A percentile compares a stretch with the other conserved stretches of the same genome.
Evolutionary conservation across 1,139 yeast genomes (phyloP).

Genomic region (Lodderomyces metapsilosis): DNA sequence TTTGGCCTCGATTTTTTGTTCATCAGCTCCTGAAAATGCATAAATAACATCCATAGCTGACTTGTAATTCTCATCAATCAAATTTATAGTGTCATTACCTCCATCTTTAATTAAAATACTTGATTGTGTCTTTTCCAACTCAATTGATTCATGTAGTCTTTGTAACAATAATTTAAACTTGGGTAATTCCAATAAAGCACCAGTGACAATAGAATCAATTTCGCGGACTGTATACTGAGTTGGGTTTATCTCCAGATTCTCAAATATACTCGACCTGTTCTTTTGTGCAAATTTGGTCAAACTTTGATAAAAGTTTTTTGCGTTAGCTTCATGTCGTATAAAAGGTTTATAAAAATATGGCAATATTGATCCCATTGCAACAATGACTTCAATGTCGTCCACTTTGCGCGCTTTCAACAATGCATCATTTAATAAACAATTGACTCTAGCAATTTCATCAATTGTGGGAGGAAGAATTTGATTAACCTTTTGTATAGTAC

Average conservation of each 20-base stretch:
- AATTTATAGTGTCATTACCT: conserved; percentile 8
- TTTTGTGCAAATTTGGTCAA: conserved; percentile 49
- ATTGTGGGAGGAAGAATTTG: conserved; percentile 89
- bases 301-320: conserved; percentile 29
- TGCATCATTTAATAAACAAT: conserved; percentile 78
- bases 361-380: conserved; percentile 74
- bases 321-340: conserved; percentile 86
- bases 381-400: conserved; percentile 72
- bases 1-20: conserved; percentile 40
- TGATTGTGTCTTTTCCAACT: conserved; percentile 21
- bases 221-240: conserved; percentile 51
- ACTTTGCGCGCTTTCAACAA: conserved; percentile 61
- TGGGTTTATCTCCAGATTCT: conserved; percentile 27
- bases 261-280: conserved; percentile 46
- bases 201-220: conserved; percentile 68
- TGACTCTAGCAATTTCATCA: conserved; percentile 87
- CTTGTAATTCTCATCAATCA: conserved; percentile 42
- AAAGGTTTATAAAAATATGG: conserved; percentile 92
- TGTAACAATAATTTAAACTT: conserved; percentile 66
- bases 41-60: conserved; percentile 68
- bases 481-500: conserved; percentile 64
- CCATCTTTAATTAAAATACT: conserved; percentile 11
- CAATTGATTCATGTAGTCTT: conserved; percentile 42
- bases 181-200: conserved; percentile 65
- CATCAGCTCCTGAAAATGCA: conserved; percentile 65